phyloP scores from a whole-genome alignment of 2,329 filamentous ascomycete species.

The Cryphonectria radicalis region DNA sequence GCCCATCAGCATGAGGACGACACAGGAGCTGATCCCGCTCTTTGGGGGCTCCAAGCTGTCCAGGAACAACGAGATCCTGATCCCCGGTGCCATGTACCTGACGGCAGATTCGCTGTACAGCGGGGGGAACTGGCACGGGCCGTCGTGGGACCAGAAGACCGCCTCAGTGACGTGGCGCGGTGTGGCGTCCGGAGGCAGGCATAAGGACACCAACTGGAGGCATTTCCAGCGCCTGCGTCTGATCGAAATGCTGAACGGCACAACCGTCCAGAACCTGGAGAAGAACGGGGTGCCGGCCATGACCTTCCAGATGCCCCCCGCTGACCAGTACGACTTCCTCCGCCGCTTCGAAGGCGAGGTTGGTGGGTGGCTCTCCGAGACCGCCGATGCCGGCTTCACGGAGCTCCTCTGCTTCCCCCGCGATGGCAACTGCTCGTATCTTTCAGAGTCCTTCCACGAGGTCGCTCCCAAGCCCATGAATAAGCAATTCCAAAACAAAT shows the following conservation, averaged over 20 bases:
- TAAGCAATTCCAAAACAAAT: slow-evolving; percentile 63
- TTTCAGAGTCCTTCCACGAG: slow-evolving; percentile 42
- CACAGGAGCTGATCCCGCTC: slow-evolving; percentile 58
- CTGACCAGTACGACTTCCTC: slow-evolving; percentile 48
- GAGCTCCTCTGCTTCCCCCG: slow-evolving; percentile 44
- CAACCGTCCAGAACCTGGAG: slow-evolving; percentile 56
- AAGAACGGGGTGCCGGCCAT: slow-evolving; percentile 42
- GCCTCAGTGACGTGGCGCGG: slow-evolving; percentile 66
- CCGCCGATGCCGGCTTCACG: slow-evolving; percentile 51
- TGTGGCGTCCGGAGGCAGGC: slow-evolving; percentile 63
- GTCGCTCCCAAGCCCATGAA: slow-evolving; percentile 46
- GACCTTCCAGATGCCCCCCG: slow-evolving; percentile 55
- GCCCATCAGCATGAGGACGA: slow-evolving; percentile 52
- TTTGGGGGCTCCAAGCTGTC: slow-evolving; percentile 64
- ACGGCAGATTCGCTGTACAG: slow-evolving; percentile 60
- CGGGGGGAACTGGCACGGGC: slow-evolving; percentile 58
- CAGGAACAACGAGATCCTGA: slow-evolving; percentile 64
- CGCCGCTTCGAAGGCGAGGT: slow-evolving; percentile 40
- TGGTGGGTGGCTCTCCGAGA: slow-evolving; percentile 46
- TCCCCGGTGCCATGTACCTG: slow-evolving; percentile 67
- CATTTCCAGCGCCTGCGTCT: slow-evolving; percentile 75
- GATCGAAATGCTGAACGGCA: slow-evolving; percentile 70
- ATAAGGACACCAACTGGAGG: slow-evolving; percentile 62
- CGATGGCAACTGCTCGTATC: slow-evolving; percentile 44
- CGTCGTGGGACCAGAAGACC: slow-evolving; percentile 61